Evolutionary conservation across 2,329 filamentous ascomycete species (phyloP).

Genomic region (Fusarium luffae): DNA sequence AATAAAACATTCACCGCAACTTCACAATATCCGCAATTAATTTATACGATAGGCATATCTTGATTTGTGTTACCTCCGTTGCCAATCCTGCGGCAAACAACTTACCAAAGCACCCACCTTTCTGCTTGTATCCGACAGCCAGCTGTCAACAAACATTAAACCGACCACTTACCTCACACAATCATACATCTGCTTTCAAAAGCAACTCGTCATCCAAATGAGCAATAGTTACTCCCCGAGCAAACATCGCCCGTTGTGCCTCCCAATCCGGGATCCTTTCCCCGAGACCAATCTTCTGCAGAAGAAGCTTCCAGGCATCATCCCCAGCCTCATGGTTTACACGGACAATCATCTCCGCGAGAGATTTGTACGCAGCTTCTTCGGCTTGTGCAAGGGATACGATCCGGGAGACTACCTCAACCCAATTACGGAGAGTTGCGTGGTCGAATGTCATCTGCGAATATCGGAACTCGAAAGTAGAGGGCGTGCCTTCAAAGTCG

Average conservation of each 20-base stretch:
- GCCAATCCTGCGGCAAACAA: background rate
- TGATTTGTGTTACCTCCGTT: background rate
- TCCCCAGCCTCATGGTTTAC: background rate
- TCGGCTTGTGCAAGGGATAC: conserved; percentile 24
- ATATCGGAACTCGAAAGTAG: conserved; percentile 44
- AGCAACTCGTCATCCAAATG: conserved; percentile 26
- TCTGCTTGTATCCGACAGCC: background rate
- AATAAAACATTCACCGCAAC: background rate
- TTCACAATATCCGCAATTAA: background rate
- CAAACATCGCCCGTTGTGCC: conserved; percentile 30
- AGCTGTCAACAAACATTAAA: accelerated
- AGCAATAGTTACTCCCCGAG: conserved; percentile 11
- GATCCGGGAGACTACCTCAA: conserved; percentile 28
- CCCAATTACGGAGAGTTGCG: conserved; percentile 38
- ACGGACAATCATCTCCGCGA: background rate
- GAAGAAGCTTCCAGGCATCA: conserved; percentile 21
- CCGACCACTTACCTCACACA: too few species aligned
- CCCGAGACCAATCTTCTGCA: conserved; percentile 19
- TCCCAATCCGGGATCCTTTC: conserved; percentile 38
- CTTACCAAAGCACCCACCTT: background rate
- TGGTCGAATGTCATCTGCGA: conserved; percentile 45
- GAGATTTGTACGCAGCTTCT: background rate
- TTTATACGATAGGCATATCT: background rate
- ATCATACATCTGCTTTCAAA: background rate
- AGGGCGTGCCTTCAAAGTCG: conserved; percentile 11